phyloP scores from a whole-genome alignment of 2,329 filamentous ascomycete genomes.

The Colletotrichum truncatum region DNA sequence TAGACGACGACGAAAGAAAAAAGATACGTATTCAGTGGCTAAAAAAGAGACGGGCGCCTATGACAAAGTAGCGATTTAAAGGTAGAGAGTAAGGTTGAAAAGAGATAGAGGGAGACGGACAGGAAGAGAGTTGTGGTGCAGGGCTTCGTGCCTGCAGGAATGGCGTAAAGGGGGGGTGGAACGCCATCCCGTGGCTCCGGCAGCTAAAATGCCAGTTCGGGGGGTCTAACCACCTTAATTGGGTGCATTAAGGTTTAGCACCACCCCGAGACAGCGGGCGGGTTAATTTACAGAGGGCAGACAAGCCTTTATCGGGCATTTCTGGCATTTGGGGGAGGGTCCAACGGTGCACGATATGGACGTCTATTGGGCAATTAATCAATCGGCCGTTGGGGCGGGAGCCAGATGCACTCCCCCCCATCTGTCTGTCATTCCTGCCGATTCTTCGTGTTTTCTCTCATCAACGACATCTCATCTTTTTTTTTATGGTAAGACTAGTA shows the following conservation, averaged over 20 bases:
- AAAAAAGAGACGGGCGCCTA: not conserved
- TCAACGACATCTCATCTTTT: too few relatives aligned
- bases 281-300: slow-evolving; percentile 14
- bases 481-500: too few relatives aligned
- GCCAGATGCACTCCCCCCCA: too few relatives aligned
- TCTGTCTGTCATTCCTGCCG: not conserved
- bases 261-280: slow-evolving; percentile 14
- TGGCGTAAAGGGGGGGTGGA: not conserved
- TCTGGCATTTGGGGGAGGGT: not conserved
- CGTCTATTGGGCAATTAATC: slow-evolving; percentile 3
- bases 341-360: not conserved
- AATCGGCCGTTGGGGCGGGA: not conserved
- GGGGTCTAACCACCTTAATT: slow-evolving; percentile 24
- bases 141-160: slow-evolving; percentile 20
- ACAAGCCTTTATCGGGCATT: slow-evolving; percentile 9
- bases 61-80: not conserved
- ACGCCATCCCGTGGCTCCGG: slow-evolving; percentile 21
- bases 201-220: slow-evolving; percentile 24
- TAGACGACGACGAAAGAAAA: too few relatives aligned
- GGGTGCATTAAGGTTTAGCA: slow-evolving; percentile 26
- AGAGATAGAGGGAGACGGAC: slow-evolving; percentile 9
- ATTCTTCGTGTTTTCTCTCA: too few relatives aligned
- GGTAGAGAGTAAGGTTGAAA: slow-evolving; percentile 7
- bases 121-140: not conserved
- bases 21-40: too few relatives aligned